These are phyloP conservation scores for Aurantiochytrium sp. DNA, from an alignment of 108 stramenopile species.

Conservation along the genomic window DNA sequence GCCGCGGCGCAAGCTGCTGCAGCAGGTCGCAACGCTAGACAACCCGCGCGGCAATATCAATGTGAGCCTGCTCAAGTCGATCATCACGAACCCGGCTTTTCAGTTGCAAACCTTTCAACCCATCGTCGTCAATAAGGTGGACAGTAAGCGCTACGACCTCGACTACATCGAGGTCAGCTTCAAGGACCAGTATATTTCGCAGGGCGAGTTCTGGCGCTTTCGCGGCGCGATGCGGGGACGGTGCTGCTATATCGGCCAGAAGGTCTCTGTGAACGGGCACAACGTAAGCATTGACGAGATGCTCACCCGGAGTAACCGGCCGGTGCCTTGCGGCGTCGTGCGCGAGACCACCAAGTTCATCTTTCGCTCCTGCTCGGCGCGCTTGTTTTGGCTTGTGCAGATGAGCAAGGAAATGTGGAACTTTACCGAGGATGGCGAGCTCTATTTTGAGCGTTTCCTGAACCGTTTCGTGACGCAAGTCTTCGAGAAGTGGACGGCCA, in stretches of 20 bases:
- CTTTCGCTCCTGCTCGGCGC: slow-evolving; percentile 80
- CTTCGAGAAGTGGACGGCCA: slow-evolving; percentile 75
- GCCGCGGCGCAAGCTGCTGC: neutral
- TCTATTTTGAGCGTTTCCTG: slow-evolving; percentile 71
- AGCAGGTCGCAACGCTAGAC: neutral
- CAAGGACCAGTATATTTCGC: slow-evolving; percentile 40
- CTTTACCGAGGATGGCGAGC: slow-evolving; percentile 48
- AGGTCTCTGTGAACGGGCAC: neutral
- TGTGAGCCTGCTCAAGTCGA: slow-evolving; percentile 26
- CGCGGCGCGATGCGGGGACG: neutral
- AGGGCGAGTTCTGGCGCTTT: slow-evolving; percentile 36
- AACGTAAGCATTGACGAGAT: slow-evolving; percentile 31
- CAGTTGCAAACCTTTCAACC: neutral
- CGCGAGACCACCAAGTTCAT: slow-evolving; percentile 58
- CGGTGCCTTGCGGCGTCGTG: slow-evolving; percentile 9
- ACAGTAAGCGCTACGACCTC: neutral
- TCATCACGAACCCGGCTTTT: slow-evolving; percentile 5
- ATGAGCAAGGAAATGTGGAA: slow-evolving; percentile 96
- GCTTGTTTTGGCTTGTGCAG: slow-evolving; percentile 94
- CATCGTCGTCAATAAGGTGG: neutral
- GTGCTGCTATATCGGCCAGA: slow-evolving; percentile 10
- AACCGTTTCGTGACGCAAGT: slow-evolving; percentile 71
- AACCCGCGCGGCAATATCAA: neutral
- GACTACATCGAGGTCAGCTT: slow-evolving; percentile 55
- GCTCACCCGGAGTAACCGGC: neutral